These are phyloP conservation scores for Suillus sp. DNA, from an alignment of 768 basidiomycete genomes.

Conservation along the genomic window DNA sequence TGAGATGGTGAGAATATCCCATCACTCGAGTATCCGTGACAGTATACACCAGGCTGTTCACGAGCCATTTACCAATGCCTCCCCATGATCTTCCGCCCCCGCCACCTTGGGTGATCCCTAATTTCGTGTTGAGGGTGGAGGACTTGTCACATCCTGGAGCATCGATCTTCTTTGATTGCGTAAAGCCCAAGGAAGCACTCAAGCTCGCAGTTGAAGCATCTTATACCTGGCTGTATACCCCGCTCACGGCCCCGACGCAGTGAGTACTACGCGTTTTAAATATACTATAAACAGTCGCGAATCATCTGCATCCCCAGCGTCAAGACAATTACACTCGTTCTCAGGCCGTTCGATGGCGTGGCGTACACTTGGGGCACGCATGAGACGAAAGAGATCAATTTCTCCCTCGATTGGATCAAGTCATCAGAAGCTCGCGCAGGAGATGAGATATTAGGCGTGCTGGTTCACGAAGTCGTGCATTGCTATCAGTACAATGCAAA, in stretches of 20 bases:
- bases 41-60: too few relatives aligned
- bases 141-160: constrained; percentile 63
- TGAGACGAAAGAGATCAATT: constrained; percentile 72
- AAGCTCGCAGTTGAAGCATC: constrained; percentile 42
- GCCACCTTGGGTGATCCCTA: constrained; percentile 57
- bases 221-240: constrained; percentile 46
- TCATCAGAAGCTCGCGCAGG: constrained; percentile 41
- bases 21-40: too few relatives aligned
- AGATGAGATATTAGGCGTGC: constrained; percentile 70
- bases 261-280: constrained; percentile 33
- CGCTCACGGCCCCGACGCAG: constrained; percentile 48
- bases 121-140: constrained; percentile 55
- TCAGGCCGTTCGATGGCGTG: constrained; percentile 68
- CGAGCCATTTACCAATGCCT: too few relatives aligned
- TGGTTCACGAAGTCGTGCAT: constrained; percentile 78
- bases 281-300: constrained; percentile 14
- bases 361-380: constrained; percentile 55
- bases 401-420: constrained; percentile 66
- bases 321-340: constrained; percentile 54
- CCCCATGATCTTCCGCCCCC: constrained; percentile 19
- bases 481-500: constrained; percentile 72
- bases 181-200: constrained; percentile 44
- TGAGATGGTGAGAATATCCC: too few relatives aligned
- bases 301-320: constrained; percentile 41
- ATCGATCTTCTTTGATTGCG: constrained; percentile 52